Evolutionary conservation across 352 stramenopile species (phyloP), one percentile per base, ranked within the genome.

Genomic region (Peronosclerospora sorghi): DNA sequence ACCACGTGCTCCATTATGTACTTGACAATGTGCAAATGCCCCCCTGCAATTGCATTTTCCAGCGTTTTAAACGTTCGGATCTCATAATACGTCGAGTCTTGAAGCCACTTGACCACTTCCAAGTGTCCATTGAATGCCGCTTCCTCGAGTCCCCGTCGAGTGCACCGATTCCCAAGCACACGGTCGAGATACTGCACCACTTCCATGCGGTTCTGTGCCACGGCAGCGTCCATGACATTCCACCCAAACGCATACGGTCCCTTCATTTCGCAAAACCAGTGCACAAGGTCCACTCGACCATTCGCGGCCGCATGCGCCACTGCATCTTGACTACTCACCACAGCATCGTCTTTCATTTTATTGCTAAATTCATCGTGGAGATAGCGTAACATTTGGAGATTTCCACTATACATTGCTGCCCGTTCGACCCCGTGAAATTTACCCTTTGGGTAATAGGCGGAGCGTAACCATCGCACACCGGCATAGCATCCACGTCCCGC

Each of bases 141-240:
- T 15, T 56, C 46, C 44, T 72, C 62, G 1, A 72, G 56, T 8
- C 57, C 62, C 18, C 62, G 50, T 41, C 62, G 27, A 13, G 62
- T 72, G 29, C 58, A 72, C n/a, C 62, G 62, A 36, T 72, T 72
- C 3, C 62, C 62, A 12, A 72, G 0, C 5, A 54, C 41, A 35
- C 13, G 35, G 37, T 59, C 46, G 15, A 75, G 41, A 41, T 65
- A 72, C 20, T 43, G 42, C 10, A 72, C 64, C 18, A 75, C 40
- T 13, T 58, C 27, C 56, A 75, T 68, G 35, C 59, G 61, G 41
- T 66, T 59, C 8, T 72, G 36, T 1, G 60, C 60, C n/a, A 65
- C 44, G 9, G 64, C 64, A 8, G 64, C 57, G 41, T 70, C 64
- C 64, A 75, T 69, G 8, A 59, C 63, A 34, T 48, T 63, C 39